These are phyloP conservation scores for Sonneratia alba DNA, from an alignment of 345 rosid genomes.

Conservation along the genomic window DNA sequence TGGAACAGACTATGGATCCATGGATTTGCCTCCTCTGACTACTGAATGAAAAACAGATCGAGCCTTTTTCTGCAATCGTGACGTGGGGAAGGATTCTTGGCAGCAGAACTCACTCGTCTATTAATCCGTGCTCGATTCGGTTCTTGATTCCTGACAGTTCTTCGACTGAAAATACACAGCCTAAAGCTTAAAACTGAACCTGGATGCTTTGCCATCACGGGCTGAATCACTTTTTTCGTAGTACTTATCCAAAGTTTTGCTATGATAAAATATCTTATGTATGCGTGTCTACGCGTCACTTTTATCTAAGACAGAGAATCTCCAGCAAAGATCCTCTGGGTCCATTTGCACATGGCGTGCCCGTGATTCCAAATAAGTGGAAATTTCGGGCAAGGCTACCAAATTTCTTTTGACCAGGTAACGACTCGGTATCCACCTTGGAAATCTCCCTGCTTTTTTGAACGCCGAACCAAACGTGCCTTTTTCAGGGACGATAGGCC, in stretches of 20 bases:
- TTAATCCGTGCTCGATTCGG: neutral
- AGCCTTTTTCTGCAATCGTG: neutral
- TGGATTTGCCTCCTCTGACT: neutral
- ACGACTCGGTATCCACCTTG: neutral
- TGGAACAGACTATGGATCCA: neutral
- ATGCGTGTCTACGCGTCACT: neutral
- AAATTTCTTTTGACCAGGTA: neutral
- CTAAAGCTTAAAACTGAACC: neutral
- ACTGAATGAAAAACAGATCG: neutral
- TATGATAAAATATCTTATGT: neutral
- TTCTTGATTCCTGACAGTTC: neutral
- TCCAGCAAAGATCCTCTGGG: conserved; percentile 12
- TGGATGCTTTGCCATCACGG: too few species aligned
- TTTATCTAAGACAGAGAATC: conserved; percentile 10
- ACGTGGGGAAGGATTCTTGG: neutral
- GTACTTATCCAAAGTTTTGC: too few species aligned
- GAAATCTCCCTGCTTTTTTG: neutral
- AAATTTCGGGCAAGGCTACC: too few species aligned
- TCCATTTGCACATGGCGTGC: neutral
- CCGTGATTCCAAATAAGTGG: too few species aligned
- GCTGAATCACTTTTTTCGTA: too few species aligned
- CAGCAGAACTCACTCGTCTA: neutral
- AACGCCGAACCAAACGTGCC: neutral
- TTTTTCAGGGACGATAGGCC: too few species aligned
- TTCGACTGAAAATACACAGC: neutral